Evolutionary conservation across 2,329 filamentous ascomycete genomes (phyloP), one percentile per base, ranked within the genome.

Genomic region (Calonectria crousiana): DNA sequence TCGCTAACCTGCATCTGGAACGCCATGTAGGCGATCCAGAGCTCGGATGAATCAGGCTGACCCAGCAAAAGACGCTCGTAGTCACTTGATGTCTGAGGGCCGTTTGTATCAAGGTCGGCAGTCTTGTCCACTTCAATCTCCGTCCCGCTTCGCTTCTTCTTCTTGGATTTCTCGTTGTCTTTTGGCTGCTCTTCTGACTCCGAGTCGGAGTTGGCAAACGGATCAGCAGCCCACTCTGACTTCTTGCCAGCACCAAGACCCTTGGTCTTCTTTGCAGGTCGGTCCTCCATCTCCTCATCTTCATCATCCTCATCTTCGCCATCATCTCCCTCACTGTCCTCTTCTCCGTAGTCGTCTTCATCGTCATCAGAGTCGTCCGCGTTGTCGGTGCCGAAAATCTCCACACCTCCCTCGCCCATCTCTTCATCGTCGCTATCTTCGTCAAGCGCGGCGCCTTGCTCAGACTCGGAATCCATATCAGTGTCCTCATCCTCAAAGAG

Each of bases 21-120:
- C n/a, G 96, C 95, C 95, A 99, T 98, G 87, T 99, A 99, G 78
- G 95, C 92, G 69, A 98, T 95, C 97, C 97, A 99, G 34, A 98
- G 90, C 75, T 93, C 89, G 0, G 96, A 97, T n/a, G 95, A 96
- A 86, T 98, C 95, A 3, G 97, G 95, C 83, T 98, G 94, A 71
- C 95, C 95, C 28, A 99, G 91, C 52, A 99, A 91, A 30, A 98
- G 92, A 78, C 97, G 93, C 86, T 99, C 97, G 84, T 95, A 99
- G 85, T 99, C 97, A 76, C 94, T 95, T 20, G 95, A 91, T 1
- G 95, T 96, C 83, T 97, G 95, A 2, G 97, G 97, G 0, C 96
- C 96, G 79, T 96, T 92, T 60, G 91, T 92, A 83, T 98, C 95
- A 14, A 99, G 91, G 79, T 98, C 95, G n/a, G 94, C 97, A 6